These are phyloP conservation scores for Prunus mongolica DNA, from an alignment of 306 rosid genomes.

Conservation along the genomic window DNA sequence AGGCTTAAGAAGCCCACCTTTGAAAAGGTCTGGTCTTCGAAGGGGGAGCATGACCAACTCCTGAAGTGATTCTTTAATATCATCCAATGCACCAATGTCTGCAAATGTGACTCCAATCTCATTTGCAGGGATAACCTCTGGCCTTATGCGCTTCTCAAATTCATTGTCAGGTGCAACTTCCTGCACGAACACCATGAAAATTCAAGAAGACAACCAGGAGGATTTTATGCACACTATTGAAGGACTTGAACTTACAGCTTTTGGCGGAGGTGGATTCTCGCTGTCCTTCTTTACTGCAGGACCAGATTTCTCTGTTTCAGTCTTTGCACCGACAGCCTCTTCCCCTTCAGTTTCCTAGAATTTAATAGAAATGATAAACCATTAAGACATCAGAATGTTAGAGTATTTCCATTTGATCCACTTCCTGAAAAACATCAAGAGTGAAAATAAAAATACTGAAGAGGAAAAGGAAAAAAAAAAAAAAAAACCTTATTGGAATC, in stretches of 20 bases:
- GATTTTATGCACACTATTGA: neutral
- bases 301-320: conserved; percentile 55
- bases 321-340: conserved; percentile 44
- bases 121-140: conserved; percentile 73
- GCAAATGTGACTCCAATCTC: conserved; percentile 82
- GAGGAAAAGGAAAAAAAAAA: neutral
- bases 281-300: conserved; percentile 60
- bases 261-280: conserved; percentile 58
- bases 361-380: conserved; percentile 18
- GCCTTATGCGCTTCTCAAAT: conserved; percentile 78
- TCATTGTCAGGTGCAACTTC: conserved; percentile 75
- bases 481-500: conserved; percentile 67
- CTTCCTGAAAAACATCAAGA: neutral
- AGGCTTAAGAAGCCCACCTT: conserved; percentile 71
- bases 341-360: conserved; percentile 56
- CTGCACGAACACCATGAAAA: conserved; percentile 30
- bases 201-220: conserved; percentile 1
- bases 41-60: conserved; percentile 85
- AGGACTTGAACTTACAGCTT: conserved; percentile 47
- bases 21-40: conserved; percentile 77
- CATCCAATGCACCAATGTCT: conserved; percentile 73
- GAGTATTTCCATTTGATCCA: neutral
- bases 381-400: conserved; percentile 3
- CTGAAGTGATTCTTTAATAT: conserved; percentile 75
- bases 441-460: neutral